Conservation (phyloP, 441 rosid genomes). For the Syzygium malaccense region DNA sequence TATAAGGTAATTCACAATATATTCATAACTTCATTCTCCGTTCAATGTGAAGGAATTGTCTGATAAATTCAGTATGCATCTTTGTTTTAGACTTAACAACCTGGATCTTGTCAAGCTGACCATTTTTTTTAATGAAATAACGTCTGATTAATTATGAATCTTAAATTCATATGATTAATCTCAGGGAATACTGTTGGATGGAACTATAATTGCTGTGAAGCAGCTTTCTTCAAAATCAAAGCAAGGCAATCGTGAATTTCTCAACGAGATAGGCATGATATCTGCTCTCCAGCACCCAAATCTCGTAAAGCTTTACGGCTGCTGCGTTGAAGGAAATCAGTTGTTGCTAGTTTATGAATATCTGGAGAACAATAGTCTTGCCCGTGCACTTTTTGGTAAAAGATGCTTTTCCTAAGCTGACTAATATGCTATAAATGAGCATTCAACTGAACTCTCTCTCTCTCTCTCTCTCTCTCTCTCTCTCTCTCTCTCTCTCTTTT, state of each 20-base stretch:
- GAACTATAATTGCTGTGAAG: slow-evolving; percentile 67
- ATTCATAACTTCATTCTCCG: neutral
- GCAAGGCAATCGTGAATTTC: slow-evolving; percentile 80
- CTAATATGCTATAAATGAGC: neutral
- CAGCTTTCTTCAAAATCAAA: slow-evolving; percentile 71
- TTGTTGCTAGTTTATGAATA: slow-evolving; percentile 69
- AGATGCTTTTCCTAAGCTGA: neutral
- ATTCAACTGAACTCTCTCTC: neutral
- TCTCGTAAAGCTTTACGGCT: slow-evolving; percentile 71
- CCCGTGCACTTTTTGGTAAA: slow-evolving; percentile 77
- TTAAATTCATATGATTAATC: neutral
- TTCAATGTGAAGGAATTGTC: neutral
- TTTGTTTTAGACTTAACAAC: neutral
- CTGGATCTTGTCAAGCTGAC: neutral
- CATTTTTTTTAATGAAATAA: neutral
- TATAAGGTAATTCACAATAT: slow-evolving; percentile 38
- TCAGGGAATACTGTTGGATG: slow-evolving; percentile 59
- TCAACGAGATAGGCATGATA: slow-evolving; percentile 78
- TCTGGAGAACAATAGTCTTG: slow-evolving; percentile 71
- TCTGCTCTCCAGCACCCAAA: slow-evolving; percentile 80
- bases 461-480: neutral
- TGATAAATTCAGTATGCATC: neutral
- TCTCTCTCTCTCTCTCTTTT: neutral
- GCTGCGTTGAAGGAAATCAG: slow-evolving; percentile 80
- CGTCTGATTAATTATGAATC: neutral